These are phyloP conservation scores for Viridothelium virens DNA, from an alignment of 495 filamentous ascomycete genomes.

Conservation along the genomic window DNA sequence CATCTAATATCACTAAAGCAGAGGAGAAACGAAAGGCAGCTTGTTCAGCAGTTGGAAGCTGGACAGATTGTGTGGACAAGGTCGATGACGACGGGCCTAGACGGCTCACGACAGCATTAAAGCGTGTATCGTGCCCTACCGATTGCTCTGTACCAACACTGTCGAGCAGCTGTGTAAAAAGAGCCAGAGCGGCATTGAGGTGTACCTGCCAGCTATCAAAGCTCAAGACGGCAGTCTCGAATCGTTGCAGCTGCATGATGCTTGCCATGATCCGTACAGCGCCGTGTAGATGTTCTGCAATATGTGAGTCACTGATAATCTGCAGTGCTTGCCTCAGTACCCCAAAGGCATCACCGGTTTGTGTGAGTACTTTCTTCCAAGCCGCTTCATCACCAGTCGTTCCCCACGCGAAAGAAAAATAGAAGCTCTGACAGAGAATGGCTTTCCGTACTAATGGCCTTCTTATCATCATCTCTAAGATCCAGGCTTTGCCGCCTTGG, in stretches of 20 bases:
- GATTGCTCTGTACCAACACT: slow-evolving; percentile 19
- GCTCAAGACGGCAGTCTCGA: slow-evolving; percentile 41
- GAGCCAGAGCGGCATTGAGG: slow-evolving; percentile 41
- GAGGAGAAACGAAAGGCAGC: slow-evolving; percentile 48
- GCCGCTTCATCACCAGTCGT: slow-evolving; percentile 27
- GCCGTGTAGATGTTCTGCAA: slow-evolving; percentile 30
- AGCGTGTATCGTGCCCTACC: background rate
- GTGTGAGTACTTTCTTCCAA: slow-evolving; percentile 34
- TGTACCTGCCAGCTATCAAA: slow-evolving; percentile 44
- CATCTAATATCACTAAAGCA: slow-evolving; percentile 42
- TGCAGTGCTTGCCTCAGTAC: slow-evolving; percentile 40
- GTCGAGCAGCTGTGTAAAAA: slow-evolving; percentile 42
- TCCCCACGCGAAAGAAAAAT: slow-evolving; percentile 36
- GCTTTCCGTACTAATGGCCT: slow-evolving; percentile 44
- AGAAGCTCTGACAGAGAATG: slow-evolving; percentile 41
- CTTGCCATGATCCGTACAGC: slow-evolving; percentile 41
- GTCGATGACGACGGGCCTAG: slow-evolving; percentile 30
- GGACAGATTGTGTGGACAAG: slow-evolving; percentile 21
- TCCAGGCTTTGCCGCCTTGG: slow-evolving; percentile 45
- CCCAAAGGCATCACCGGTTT: slow-evolving; percentile 37
- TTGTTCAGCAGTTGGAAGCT: slow-evolving; percentile 43
- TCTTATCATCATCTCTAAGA: slow-evolving; percentile 44
- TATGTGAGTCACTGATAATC: slow-evolving; percentile 31
- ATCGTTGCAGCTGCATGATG: slow-evolving; percentile 48
- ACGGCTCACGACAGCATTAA: slow-evolving; percentile 25